Evolutionary conservation across 169 alveolate genomes (phyloP).

Genomic region (Hepatocystis sp.): DNA sequence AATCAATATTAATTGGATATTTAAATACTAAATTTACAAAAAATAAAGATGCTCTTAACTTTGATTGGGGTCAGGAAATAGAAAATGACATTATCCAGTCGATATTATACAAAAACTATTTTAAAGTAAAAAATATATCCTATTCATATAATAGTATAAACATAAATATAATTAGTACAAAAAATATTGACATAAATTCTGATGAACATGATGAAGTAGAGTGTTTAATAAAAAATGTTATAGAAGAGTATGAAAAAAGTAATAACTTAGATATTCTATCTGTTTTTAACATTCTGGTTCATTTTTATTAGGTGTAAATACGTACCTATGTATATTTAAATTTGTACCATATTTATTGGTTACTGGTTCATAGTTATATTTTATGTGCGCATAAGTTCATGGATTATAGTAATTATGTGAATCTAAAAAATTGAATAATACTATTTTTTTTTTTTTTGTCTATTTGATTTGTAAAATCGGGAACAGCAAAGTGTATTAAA

Average conservation of each 20-base stretch:
- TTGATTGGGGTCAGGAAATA: conserved; percentile 37
- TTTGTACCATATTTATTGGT: no score
- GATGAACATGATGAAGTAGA: conserved; percentile 47
- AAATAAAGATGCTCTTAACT: conserved; percentile 37
- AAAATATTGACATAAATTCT: conserved; percentile 13
- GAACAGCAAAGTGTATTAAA: no score
- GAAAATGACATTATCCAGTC: conserved; percentile 22
- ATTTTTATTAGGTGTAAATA: conserved; percentile 14
- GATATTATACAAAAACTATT: conserved; percentile 15
- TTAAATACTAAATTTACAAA: conserved; percentile 57
- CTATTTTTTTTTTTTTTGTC: no score
- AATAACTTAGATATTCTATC: conserved; percentile 44
- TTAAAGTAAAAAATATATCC: conserved; percentile 16
- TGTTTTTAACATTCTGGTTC: conserved; percentile 15
- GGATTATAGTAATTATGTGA: no score
- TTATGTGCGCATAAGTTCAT: no score
- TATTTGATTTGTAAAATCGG: no score
- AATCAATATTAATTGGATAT: conserved; percentile 47
- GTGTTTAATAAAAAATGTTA: conserved; percentile 21
- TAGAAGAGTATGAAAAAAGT: conserved; percentile 23
- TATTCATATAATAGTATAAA: conserved; percentile 43
- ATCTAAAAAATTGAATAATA: no score
- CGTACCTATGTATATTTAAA: no score
- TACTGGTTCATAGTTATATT: no score
- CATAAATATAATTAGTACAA: conserved; percentile 10